A percentile compares a stretch with the other conserved stretches of the same genome.
phyloP scores from a whole-genome alignment of 2,329 filamentous ascomycete genomes.

The Penicillium polonicum region DNA sequence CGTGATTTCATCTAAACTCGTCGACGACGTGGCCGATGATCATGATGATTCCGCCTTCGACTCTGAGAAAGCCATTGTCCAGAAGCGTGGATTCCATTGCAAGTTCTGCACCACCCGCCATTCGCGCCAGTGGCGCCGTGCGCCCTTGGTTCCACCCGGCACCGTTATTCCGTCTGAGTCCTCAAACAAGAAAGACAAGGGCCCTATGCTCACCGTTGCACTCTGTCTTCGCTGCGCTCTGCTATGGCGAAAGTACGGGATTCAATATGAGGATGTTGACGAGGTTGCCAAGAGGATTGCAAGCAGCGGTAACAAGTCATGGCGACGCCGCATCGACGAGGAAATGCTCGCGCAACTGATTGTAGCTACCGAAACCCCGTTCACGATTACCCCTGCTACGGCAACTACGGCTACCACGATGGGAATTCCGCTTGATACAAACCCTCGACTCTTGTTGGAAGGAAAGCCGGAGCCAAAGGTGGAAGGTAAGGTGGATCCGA shows the following conservation, averaged over 20 bases:
- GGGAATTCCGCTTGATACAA: slow-evolving; percentile 41
- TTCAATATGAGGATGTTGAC: slow-evolving; percentile 92
- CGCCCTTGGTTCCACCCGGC: slow-evolving; percentile 72
- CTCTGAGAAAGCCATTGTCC: slow-evolving; percentile 73
- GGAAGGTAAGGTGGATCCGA: slow-evolving; percentile 46
- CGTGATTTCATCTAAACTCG: slow-evolving; percentile 65
- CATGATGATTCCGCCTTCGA: slow-evolving; percentile 96
- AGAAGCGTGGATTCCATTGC: slow-evolving; percentile 84
- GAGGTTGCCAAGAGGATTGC: slow-evolving; percentile 86
- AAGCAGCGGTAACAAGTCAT: slow-evolving; percentile 73
- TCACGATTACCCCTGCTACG: slow-evolving; percentile 44
- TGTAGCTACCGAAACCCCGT: slow-evolving; percentile 46
- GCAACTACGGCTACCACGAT: slow-evolving; percentile 46
- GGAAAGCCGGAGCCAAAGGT: slow-evolving; percentile 37
- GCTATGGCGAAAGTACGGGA: slow-evolving; percentile 91
- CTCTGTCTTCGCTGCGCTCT: slow-evolving; percentile 88
- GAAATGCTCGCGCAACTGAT: slow-evolving; percentile 61
- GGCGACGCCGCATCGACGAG: slow-evolving; percentile 88
- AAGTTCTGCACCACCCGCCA: slow-evolving; percentile 82
- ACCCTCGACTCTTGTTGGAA: slow-evolving; percentile 33
- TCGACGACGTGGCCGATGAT: slow-evolving; percentile 90
- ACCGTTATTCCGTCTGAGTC: slow-evolving; percentile 66
- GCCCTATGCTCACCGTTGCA: slow-evolving; percentile 70
- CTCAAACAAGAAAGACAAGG: slow-evolving; percentile 70
- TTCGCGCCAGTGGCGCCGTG: slow-evolving; percentile 88